Evolutionary conservation across 2,329 filamentous ascomycete species (phyloP).

Genomic region (Phyllosticta citrichinensis): DNA sequence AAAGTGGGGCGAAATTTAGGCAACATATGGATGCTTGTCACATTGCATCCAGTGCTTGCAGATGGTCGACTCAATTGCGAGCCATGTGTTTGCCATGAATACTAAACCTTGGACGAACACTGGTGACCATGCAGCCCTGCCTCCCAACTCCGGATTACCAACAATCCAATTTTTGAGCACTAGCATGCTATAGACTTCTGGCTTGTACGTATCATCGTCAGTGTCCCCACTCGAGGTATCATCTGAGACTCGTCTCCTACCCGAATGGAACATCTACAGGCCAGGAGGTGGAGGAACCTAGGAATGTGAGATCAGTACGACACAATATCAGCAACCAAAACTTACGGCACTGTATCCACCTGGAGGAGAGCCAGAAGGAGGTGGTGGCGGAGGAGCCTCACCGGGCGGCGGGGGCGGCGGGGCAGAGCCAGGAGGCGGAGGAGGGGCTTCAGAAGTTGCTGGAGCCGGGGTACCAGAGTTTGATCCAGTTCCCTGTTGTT

Average conservation of each 20-base stretch:
- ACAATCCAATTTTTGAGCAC: neutral
- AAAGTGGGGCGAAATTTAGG: too few relatives aligned
- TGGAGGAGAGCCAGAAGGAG: constrained; percentile 8
- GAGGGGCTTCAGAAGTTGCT: constrained; percentile 20
- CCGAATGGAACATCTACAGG: constrained; percentile 16
- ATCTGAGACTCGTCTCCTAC: neutral
- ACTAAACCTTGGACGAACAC: neutral
- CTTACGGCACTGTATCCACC: constrained; percentile 25
- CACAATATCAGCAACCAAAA: neutral
- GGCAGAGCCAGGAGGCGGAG: constrained; percentile 17
- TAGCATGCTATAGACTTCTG: neutral
- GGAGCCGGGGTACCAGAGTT: constrained; percentile 18
- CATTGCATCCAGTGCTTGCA: neutral
- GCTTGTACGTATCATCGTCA: neutral
- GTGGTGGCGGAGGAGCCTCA: constrained; percentile 23
- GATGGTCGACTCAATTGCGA: neutral
- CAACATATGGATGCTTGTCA: neutral
- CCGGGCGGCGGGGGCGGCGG: constrained; percentile 19
- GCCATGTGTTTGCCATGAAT: neutral
- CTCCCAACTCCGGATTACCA: neutral
- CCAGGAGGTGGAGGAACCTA: constrained; percentile 25
- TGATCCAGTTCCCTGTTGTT: constrained; percentile 18
- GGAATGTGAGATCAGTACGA: neutral
- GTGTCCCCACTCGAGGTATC: neutral
- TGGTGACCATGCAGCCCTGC: neutral